Evolutionary conservation across 2,329 filamentous ascomycete species (phyloP).

Genomic region (Penicillium hesseltinei): DNA sequence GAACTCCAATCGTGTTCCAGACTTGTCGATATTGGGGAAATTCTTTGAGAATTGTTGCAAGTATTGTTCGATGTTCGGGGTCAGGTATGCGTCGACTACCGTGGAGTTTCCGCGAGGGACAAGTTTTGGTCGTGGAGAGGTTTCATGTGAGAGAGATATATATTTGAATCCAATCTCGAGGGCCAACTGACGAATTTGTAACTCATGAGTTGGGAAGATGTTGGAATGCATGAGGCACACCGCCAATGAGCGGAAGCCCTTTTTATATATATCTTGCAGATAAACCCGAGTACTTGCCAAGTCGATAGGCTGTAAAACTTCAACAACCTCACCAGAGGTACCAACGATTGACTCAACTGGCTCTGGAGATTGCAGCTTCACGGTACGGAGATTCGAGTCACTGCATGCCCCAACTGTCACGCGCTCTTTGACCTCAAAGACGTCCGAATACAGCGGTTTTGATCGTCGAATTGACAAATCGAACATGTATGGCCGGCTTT

Average conservation of each 20-base stretch:
- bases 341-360: not conserved
- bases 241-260: slow-evolving; percentile 71
- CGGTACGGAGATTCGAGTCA: slow-evolving; percentile 24
- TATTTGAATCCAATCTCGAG: slow-evolving; percentile 68
- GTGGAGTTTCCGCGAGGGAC: slow-evolving; percentile 70
- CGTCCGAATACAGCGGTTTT: slow-evolving; percentile 46
- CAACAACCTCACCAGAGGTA: slow-evolving; percentile 63
- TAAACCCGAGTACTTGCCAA: slow-evolving; percentile 54
- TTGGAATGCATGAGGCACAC: slow-evolving; percentile 87
- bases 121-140: slow-evolving; percentile 82
- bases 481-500: slow-evolving; percentile 80
- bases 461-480: slow-evolving; percentile 79
- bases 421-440: slow-evolving; percentile 26
- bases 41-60: slow-evolving; percentile 41
- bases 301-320: slow-evolving; percentile 73
- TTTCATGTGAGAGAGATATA: slow-evolving; percentile 70
- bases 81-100: slow-evolving; percentile 74
- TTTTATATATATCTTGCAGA: slow-evolving; percentile 63
- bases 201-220: slow-evolving; percentile 80
- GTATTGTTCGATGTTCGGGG: slow-evolving; percentile 71
- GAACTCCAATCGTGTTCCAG: slow-evolving; percentile 11
- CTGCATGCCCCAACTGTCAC: slow-evolving; percentile 46
- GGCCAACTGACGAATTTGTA: slow-evolving; percentile 68
- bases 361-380: slow-evolving; percentile 1
- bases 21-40: not conserved